These are phyloP conservation scores for Aspergillus persii DNA, from an alignment of 2,329 filamentous ascomycete species.

Conservation along the genomic window DNA sequence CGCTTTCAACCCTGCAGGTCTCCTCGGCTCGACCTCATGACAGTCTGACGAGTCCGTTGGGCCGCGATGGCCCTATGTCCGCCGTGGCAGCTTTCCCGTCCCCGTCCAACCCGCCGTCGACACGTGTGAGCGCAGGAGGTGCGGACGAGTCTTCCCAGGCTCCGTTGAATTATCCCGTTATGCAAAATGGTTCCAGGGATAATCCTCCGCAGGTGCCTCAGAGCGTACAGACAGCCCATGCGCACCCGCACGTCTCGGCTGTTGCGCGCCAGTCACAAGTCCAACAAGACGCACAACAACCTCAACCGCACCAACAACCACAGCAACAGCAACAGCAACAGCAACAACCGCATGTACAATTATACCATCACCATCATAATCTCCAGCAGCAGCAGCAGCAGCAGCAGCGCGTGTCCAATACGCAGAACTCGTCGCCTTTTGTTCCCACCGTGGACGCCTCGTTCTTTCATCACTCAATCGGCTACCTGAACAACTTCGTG, in stretches of 20 bases:
- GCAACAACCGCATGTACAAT: too few species aligned
- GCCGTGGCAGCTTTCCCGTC: conserved; percentile 44
- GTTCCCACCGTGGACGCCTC: conserved; percentile 14
- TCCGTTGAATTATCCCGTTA: neutral
- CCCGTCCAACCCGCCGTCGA: conserved; percentile 33
- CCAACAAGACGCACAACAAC: neutral
- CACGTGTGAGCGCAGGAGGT: neutral
- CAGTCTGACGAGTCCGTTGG: neutral
- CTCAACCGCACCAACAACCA: neutral
- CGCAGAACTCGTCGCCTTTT: neutral
- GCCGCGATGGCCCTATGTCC: too few species aligned
- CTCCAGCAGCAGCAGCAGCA: too few species aligned
- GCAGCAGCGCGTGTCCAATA: neutral
- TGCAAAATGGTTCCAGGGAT: neutral
- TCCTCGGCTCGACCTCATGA: neutral
- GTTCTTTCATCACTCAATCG: conserved; percentile 8
- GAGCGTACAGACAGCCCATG: neutral
- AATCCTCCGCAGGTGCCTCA: neutral
- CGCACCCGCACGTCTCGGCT: neutral
- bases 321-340: neutral
- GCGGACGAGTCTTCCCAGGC: neutral
- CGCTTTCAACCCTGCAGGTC: neutral
- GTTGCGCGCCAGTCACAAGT: neutral
- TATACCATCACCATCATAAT: too few species aligned
- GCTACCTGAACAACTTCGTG: conserved; percentile 20